Evolutionary conservation across 2,329 filamentous ascomycete genomes (phyloP).

Genomic region (Colletotrichum abscissum): DNA sequence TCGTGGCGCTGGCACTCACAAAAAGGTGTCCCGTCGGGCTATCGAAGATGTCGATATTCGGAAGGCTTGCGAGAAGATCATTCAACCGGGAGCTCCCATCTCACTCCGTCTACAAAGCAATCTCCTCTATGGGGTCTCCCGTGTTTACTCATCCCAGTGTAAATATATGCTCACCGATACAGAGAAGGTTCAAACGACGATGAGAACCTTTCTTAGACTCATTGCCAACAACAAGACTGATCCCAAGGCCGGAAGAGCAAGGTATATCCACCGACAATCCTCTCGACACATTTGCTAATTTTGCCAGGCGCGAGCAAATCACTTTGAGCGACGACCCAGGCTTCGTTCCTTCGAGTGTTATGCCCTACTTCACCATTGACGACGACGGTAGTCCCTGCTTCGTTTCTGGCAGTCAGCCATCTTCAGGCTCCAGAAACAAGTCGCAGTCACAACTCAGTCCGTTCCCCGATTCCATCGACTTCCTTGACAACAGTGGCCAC

Average conservation of each 20-base stretch:
- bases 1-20: constrained; percentile 73
- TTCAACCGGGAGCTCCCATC: constrained; percentile 83
- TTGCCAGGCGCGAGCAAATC: constrained; percentile 79
- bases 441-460: constrained; percentile 59
- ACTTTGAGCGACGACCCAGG: constrained; percentile 84
- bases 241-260: constrained; percentile 75
- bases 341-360: constrained; percentile 75
- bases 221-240: constrained; percentile 72
- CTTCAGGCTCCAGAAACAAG: constrained; percentile 40
- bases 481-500: constrained; percentile 18
- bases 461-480: constrained; percentile 27
- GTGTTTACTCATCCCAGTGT: constrained; percentile 89
- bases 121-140: constrained; percentile 85
- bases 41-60: constrained; percentile 89
- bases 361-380: constrained; percentile 67
- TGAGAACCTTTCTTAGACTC: constrained; percentile 74
- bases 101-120: constrained; percentile 91
- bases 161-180: constrained; percentile 86
- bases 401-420: constrained; percentile 49
- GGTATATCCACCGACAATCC: constrained; percentile 60
- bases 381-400: constrained; percentile 45
- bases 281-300: constrained; percentile 70
- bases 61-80: constrained; percentile 90
- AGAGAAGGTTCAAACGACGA: constrained; percentile 78
- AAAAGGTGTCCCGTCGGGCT: constrained; percentile 83